Base-by-base conservation (phyloP, 768 basidiomycete genomes). In the Leccinum subgranulosum region DNA sequence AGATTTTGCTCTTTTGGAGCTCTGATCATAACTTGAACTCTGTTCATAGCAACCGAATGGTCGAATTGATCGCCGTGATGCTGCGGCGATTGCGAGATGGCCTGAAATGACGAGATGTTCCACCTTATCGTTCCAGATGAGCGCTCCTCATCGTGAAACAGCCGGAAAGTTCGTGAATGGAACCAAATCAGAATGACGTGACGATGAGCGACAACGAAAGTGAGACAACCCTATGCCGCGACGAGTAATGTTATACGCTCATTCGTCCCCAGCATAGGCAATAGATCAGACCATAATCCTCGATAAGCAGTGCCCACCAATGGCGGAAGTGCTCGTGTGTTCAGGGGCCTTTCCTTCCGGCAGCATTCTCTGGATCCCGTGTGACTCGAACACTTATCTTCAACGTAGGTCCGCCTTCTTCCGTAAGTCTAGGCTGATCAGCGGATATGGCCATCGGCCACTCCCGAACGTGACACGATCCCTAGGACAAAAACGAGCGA, bases 391-490 rank as follows among this genome's bases (percentile, higher is more conserved):
- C 39, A 47, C 49, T 54, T 51, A 52, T 51, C 60, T 61, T 56
- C 45, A 54, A n/a, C n/a, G 25, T 53, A 49, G 23, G 14, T 48
- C 46, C n/a, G 36, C 36, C 48, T 27, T 61, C 53, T 33, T 8
- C 56, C 39, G 17, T 23, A 47, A 14, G 21, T 39, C 51, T 39
- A 43, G 47, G 25, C 28, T 7, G 6, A 45, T 49, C 63, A 60
- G 63, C 54, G 51, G 54, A 62, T 66, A 68, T 66, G 19, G 69
- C 64, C 29, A 61, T 51, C 56, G 64, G 67, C n/a, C 34, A 29
- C 31, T 33, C 46, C 41, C 51, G 17, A 23, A 45, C n/a, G 21
- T 28, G 19, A 55, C 3, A 47, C 17, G n/a, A 49, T 53, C 33
- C 39, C 27, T 29, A 45, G 21, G n/a, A 41, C 49, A 25, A 36